A percentile compares a stretch with the other conserved stretches of the same genome.
Conservation (phyloP, 2,329 filamentous ascomycete species). For the Penicillium janthinellum region DNA sequence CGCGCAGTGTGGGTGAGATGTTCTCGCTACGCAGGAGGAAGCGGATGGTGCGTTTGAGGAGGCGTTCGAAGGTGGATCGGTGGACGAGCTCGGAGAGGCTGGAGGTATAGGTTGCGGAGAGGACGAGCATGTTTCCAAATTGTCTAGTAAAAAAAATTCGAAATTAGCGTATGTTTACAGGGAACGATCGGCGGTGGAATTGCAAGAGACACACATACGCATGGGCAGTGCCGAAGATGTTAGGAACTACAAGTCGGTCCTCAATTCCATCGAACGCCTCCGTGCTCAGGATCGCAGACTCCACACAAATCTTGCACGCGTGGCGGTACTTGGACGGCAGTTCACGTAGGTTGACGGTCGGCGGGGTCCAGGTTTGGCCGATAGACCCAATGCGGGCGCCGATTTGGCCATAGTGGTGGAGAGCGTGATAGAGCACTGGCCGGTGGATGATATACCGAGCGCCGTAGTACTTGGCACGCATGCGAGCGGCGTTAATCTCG, state of each 20-base stretch:
- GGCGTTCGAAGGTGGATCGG: conserved; percentile 55
- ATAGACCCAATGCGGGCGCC: conserved; percentile 36
- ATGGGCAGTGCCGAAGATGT: conserved; percentile 92
- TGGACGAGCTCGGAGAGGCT: conserved; percentile 63
- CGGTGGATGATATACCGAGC: conserved; percentile 87
- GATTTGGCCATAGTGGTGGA: conserved; percentile 49
- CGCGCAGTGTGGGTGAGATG: conserved; percentile 72
- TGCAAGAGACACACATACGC: conserved; percentile 66
- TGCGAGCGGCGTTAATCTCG: conserved; percentile 78
- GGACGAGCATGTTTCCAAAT: conserved; percentile 94
- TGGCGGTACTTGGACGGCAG: conserved; percentile 51
- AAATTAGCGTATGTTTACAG: background rate
- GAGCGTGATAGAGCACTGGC: conserved; percentile 67
- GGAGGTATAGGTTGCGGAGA: conserved; percentile 77
- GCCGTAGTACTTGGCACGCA: conserved; percentile 94
- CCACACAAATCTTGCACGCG: conserved; percentile 64
- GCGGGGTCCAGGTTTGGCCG: conserved; percentile 19
- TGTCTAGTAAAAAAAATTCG: conserved; percentile 59
- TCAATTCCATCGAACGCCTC: conserved; percentile 72
- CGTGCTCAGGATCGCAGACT: conserved; percentile 81
- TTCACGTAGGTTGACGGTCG: conserved; percentile 26
- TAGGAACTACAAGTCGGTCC: conserved; percentile 77
- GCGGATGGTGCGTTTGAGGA: conserved; percentile 72
- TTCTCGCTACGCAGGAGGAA: conserved; percentile 72
- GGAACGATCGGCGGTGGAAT: background rate